A percentile compares a stretch with the other conserved stretches of the same genome.
Conservation (phyloP, 345 rosid genomes). For the Orychophragmus violaceus region DNA sequence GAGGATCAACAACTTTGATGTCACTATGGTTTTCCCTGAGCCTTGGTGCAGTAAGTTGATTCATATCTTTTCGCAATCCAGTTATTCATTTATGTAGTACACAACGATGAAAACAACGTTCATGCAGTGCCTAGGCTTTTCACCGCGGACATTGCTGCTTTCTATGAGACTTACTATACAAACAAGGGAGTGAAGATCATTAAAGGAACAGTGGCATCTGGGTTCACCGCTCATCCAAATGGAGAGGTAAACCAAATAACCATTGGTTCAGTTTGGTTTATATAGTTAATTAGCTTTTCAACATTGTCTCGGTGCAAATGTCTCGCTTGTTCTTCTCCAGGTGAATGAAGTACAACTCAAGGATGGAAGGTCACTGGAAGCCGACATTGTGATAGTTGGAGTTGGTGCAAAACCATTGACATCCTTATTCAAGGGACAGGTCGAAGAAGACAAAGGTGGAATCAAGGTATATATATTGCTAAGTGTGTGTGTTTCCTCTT, state of each 20-base stretch:
- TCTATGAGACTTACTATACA: constrained; percentile 86
- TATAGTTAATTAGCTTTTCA: background rate
- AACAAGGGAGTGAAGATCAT: constrained; percentile 79
- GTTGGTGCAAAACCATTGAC: constrained; percentile 92
- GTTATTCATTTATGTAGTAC: background rate
- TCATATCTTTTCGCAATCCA: background rate
- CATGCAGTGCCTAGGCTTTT: constrained; percentile 95
- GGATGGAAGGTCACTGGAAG: constrained; percentile 85
- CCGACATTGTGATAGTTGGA: constrained; percentile 95
- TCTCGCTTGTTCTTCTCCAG: constrained; percentile 32
- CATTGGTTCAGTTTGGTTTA: background rate
- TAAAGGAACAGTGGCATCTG: constrained; percentile 96
- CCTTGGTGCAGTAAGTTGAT: constrained; percentile 99
- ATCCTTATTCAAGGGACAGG: constrained; percentile 78
- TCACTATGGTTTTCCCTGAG: constrained; percentile 93
- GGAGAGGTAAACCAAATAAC: constrained; percentile 60
- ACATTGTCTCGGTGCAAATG: background rate
- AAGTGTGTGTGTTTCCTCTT: background rate
- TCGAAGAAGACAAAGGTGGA: constrained; percentile 93
- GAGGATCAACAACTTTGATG: constrained; percentile 66
- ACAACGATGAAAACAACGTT: constrained; percentile 9
- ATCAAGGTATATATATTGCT: constrained; percentile 50
- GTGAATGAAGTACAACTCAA: constrained; percentile 89
- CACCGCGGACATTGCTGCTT: constrained; percentile 83
- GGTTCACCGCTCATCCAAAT: constrained; percentile 63